Evolutionary conservation across 495 filamentous ascomycete genomes (phyloP).

Genomic region (Cenococcum geophilum): DNA sequence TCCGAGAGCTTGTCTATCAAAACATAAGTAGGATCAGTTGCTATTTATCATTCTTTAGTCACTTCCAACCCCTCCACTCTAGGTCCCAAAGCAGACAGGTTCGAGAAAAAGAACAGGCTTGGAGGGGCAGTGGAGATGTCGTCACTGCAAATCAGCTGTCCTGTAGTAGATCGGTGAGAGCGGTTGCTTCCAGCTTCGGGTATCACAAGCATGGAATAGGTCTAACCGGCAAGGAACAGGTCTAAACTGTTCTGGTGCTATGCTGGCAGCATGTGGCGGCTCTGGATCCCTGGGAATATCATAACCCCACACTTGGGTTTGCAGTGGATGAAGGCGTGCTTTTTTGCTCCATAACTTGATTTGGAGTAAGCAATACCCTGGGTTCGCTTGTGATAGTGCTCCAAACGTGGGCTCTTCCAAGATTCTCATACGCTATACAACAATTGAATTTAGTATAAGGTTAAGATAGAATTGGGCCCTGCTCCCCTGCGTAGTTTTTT

Average conservation of each 20-base stretch:
- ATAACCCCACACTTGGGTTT: background rate
- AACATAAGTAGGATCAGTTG: background rate
- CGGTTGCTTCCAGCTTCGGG: slow-evolving; percentile 2
- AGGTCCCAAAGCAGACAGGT: background rate
- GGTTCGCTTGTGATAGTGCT: background rate
- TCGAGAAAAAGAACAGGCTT: slow-evolving; percentile 1
- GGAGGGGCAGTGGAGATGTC: background rate
- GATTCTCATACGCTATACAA: slow-evolving; percentile 3
- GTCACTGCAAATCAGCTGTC: slow-evolving; percentile 4
- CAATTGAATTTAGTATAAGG: background rate
- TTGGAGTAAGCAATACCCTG: background rate
- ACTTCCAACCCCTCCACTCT: background rate
- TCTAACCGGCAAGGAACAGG: background rate
- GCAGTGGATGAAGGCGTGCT: background rate
- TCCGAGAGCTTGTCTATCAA: background rate
- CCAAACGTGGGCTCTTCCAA: slow-evolving; percentile 7
- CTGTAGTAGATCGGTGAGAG: background rate
- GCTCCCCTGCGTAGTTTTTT: background rate
- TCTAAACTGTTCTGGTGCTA: background rate
- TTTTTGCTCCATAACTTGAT: background rate
- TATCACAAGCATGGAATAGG: background rate
- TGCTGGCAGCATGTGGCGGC: background rate
- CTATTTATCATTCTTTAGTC: background rate
- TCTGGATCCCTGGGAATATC: slow-evolving; percentile 1
- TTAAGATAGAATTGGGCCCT: background rate